Evolutionary conservation across 495 filamentous ascomycete species (phyloP).

Genomic region (Penicillium egyptiacum): DNA sequence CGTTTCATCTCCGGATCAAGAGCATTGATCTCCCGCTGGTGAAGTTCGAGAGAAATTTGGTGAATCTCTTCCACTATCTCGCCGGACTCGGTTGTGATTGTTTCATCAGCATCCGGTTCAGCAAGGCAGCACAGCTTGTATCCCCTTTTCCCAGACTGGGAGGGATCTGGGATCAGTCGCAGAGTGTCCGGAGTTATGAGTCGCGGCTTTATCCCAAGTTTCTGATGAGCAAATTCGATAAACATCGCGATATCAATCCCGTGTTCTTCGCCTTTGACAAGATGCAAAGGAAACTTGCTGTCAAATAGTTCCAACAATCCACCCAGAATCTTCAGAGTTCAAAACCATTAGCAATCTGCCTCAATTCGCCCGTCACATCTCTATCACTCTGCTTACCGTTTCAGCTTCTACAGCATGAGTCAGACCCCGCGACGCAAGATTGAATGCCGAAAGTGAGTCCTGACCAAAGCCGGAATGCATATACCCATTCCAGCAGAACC

Average conservation of each 20-base stretch:
- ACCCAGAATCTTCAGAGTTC: constrained; percentile 16
- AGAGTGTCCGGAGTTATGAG: constrained; percentile 24
- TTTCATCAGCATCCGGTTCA: background rate
- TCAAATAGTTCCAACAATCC: constrained; percentile 27
- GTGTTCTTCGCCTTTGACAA: constrained; percentile 36
- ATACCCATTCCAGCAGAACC: constrained; percentile 44
- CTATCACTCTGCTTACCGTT: constrained; percentile 1
- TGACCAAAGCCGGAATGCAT: constrained; percentile 27
- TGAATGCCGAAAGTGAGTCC: background rate
- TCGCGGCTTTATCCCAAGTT: constrained; percentile 16
- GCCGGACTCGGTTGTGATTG: constrained; percentile 6
- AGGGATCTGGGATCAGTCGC: constrained; percentile 17
- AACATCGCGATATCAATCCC: constrained; percentile 39
- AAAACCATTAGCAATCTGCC: background rate
- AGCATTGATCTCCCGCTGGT: constrained; percentile 39
- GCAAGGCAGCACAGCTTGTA: constrained; percentile 31
- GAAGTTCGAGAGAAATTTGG: constrained; percentile 44
- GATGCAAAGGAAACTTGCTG: constrained; percentile 29
- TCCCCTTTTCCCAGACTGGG: background rate
- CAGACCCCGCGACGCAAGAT: constrained; percentile 15
- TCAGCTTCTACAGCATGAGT: background rate
- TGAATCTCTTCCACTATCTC: constrained; percentile 36
- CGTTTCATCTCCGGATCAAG: constrained; percentile 31
- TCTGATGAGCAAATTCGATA: constrained; percentile 16
- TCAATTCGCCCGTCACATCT: background rate